Conservation (phyloP, 257 asterid species). For the Coffea eugenioides region DNA sequence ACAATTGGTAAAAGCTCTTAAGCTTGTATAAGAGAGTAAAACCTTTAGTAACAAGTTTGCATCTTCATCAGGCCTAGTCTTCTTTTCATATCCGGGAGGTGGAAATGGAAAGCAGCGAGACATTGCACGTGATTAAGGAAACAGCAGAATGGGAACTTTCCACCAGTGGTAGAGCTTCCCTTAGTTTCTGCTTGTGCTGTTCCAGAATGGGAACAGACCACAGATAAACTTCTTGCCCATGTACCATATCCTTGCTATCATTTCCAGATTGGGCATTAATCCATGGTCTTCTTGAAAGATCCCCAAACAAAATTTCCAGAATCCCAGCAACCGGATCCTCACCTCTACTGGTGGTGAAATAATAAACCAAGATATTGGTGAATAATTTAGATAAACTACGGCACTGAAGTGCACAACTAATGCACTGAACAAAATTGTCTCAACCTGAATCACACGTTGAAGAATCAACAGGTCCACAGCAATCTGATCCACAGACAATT, state of each 20-base stretch:
- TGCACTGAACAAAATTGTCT: conserved; percentile 14
- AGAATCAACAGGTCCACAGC: conserved; percentile 28
- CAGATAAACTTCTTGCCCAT: conserved; percentile 38
- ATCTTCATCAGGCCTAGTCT: conserved; percentile 55
- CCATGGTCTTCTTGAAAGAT: conserved; percentile 16
- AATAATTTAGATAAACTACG: neutral
- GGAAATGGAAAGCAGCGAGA: conserved; percentile 98
- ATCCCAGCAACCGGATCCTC: conserved; percentile 11
- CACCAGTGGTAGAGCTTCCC: conserved; percentile 29
- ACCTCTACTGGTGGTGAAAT: conserved; percentile 14
- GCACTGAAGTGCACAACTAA: neutral
- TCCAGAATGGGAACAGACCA: conserved; percentile 52
- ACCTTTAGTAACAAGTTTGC: conserved; percentile 67
- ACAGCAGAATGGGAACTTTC: conserved; percentile 27
- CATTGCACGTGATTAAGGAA: conserved; percentile 58
- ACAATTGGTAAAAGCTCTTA: conserved; percentile 1
- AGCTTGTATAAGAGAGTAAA: conserved; percentile 13
- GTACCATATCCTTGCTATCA: conserved; percentile 60
- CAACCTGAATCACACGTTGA: conserved; percentile 28
- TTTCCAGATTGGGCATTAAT: conserved; percentile 35
- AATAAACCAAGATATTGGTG: conserved; percentile 10
- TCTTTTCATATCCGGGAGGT: conserved; percentile 85
- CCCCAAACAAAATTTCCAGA: conserved; percentile 14
- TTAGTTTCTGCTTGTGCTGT: conserved; percentile 39
- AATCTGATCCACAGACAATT: conserved; percentile 32